Percentiles rank a stretch among this genome's conserved stretches.
phyloP scores from a whole-genome alignment of 768 basidiomycete genomes.

The Lactarius evosmus region DNA sequence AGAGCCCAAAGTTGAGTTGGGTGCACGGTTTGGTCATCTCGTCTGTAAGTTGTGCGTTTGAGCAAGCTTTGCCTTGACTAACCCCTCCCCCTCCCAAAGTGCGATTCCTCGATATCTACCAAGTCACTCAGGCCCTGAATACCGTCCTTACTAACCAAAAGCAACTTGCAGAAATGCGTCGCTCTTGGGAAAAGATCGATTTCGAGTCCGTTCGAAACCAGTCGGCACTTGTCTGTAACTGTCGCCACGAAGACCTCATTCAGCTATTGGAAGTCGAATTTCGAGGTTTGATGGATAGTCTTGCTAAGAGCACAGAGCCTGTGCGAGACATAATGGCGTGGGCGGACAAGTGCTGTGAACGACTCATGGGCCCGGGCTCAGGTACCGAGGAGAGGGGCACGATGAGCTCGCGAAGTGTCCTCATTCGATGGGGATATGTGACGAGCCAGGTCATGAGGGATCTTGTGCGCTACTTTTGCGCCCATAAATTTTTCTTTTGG shows the following conservation, averaged over 20 bases:
- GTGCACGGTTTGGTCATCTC: slow-evolving; percentile 86
- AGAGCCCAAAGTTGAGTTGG: slow-evolving; percentile 87
- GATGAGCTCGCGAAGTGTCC: slow-evolving; percentile 82
- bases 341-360: slow-evolving; percentile 88
- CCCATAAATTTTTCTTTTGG: slow-evolving; percentile 2
- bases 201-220: slow-evolving; percentile 91
- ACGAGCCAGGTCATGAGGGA: slow-evolving; percentile 92
- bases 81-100: slow-evolving; percentile 45
- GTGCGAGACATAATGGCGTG: slow-evolving; percentile 86
- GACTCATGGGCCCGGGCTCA: slow-evolving; percentile 69
- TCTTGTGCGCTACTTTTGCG: slow-evolving; percentile 50
- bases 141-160: slow-evolving; percentile 88
- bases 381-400: slow-evolving; percentile 70
- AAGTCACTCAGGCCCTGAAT: slow-evolving; percentile 84
- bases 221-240: slow-evolving; percentile 90
- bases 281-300: slow-evolving; percentile 66
- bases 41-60: slow-evolving; percentile 57
- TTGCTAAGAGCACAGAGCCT: slow-evolving; percentile 71
- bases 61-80: slow-evolving; percentile 15
- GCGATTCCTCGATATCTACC: slow-evolving; percentile 88
- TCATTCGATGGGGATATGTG: slow-evolving; percentile 91
- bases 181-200: slow-evolving; percentile 85
- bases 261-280: slow-evolving; percentile 85
- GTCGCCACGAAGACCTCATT: slow-evolving; percentile 84
- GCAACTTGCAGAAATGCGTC: slow-evolving; percentile 79